Conservation (phyloP, 2,329 filamentous ascomycete species). For the Apiospora pterosperma region DNA sequence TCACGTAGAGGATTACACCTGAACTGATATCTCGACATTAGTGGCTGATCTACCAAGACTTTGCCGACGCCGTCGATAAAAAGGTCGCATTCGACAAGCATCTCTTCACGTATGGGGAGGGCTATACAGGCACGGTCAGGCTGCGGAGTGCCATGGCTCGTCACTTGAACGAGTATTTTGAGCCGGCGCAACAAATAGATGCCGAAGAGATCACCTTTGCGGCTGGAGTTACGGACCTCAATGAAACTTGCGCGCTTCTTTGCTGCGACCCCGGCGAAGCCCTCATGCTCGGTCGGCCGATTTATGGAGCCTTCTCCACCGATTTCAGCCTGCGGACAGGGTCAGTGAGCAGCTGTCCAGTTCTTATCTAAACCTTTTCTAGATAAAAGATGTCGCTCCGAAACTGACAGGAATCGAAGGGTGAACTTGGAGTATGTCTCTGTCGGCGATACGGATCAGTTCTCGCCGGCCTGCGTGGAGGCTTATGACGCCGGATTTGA, state of each 20-base stretch:
- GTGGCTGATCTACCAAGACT: conserved; percentile 13
- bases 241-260: conserved; percentile 18
- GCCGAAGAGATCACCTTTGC: conserved; percentile 21
- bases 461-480: conserved; percentile 15
- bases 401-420: conserved; percentile 4
- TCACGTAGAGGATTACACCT: no score
- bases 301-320: conserved; percentile 18
- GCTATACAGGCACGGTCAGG: conserved; percentile 16
- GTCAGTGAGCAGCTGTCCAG: no score
- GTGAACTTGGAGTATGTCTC: conserved; percentile 14
- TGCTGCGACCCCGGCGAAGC: conserved; percentile 17
- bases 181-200: conserved; percentile 13
- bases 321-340: conserved; percentile 19
- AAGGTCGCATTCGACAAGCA: conserved; percentile 16
- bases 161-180: conserved; percentile 19
- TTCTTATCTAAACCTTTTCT: not conserved
- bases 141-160: conserved; percentile 19
- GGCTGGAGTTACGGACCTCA: conserved; percentile 18
- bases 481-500: conserved; percentile 17
- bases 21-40: no score
- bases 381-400: not conserved
- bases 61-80: conserved; percentile 12
- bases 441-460: conserved; percentile 18
- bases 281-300: conserved; percentile 15
- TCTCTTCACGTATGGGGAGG: conserved; percentile 17